Percentiles rank a stretch among this genome's conserved stretches.
Evolutionary conservation across 2,329 filamentous ascomycete species (phyloP).

Genomic region (Mollisia scopiformis): DNA sequence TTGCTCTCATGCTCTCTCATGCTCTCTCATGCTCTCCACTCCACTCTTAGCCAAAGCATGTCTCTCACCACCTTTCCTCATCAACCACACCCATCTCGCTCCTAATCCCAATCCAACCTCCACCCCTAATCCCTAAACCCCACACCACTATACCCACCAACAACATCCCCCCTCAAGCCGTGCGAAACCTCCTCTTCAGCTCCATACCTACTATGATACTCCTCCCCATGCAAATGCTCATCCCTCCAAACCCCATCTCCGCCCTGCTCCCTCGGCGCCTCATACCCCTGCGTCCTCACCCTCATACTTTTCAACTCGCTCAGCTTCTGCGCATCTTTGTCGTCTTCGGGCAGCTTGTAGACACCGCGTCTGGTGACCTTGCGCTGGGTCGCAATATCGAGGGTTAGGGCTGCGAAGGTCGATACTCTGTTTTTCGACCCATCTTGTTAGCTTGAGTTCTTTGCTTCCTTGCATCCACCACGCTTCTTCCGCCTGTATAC

Average conservation of each 20-base stretch:
- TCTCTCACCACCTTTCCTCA: not conserved
- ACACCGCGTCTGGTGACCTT: slow-evolving; percentile 22
- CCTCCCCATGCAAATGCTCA: slow-evolving; percentile 28
- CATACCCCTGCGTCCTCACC: slow-evolving; percentile 21
- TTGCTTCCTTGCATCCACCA: not conserved
- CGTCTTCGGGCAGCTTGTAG: slow-evolving; percentile 32
- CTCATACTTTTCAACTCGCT: slow-evolving; percentile 23
- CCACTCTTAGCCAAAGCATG: too few relatives aligned
- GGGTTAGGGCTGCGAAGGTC: slow-evolving; percentile 27
- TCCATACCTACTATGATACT: slow-evolving; percentile 33
- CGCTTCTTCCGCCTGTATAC: not conserved
- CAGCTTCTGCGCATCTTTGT: slow-evolving; percentile 26
- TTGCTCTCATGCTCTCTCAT: too few relatives aligned
- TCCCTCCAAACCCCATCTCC: slow-evolving; percentile 1
- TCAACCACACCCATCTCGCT: not conserved
- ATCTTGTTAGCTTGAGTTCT: not conserved
- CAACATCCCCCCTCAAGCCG: not conserved
- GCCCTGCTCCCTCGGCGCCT: slow-evolving; percentile 18
- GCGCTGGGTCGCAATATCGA: slow-evolving; percentile 30
- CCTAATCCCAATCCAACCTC: too few relatives aligned
- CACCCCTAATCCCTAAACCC: not conserved
- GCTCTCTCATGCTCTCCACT: not conserved
- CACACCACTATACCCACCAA: not conserved
- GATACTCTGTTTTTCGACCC: slow-evolving; percentile 24
- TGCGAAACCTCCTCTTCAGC: slow-evolving; percentile 20